Percentiles rank a stretch among this genome's conserved stretches.
These are phyloP conservation scores for Ensete glaucum DNA, from an alignment of 176 grass and related monocot genomes.

Conservation along the genomic window DNA sequence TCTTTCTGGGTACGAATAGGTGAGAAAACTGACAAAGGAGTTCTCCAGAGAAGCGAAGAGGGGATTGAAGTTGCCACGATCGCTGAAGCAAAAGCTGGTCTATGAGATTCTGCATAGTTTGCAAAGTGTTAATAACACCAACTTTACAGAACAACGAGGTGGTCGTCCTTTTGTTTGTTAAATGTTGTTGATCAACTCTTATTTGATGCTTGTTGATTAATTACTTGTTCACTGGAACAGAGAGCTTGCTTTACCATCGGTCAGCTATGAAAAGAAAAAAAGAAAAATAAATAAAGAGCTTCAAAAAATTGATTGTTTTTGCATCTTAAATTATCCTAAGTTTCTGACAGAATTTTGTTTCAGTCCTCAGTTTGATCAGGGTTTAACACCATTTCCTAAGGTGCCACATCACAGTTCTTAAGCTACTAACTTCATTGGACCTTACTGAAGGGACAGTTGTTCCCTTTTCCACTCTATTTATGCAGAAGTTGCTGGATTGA, in stretches of 20 bases:
- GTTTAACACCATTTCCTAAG: neutral
- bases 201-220: neutral
- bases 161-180: neutral
- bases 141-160: constrained; percentile 57
- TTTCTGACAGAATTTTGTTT: neutral
- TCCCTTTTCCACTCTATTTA: no score
- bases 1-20: constrained; percentile 31
- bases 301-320: neutral
- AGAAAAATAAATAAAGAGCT: neutral
- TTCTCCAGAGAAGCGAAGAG: constrained; percentile 39
- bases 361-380: neutral
- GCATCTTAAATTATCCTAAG: neutral
- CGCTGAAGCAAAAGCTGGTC: constrained; percentile 55
- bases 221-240: neutral
- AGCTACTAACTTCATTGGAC: no score
- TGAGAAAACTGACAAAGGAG: constrained; percentile 51
- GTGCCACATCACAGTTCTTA: neutral
- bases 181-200: neutral
- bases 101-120: constrained; percentile 49
- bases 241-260: neutral
- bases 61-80: constrained; percentile 42
- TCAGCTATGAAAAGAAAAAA: neutral
- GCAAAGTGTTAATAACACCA: constrained; percentile 32
- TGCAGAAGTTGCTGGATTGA: neutral
- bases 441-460: no score